phyloP scores from a whole-genome alignment of 257 asterid species.

The Salvia hispanica region DNA sequence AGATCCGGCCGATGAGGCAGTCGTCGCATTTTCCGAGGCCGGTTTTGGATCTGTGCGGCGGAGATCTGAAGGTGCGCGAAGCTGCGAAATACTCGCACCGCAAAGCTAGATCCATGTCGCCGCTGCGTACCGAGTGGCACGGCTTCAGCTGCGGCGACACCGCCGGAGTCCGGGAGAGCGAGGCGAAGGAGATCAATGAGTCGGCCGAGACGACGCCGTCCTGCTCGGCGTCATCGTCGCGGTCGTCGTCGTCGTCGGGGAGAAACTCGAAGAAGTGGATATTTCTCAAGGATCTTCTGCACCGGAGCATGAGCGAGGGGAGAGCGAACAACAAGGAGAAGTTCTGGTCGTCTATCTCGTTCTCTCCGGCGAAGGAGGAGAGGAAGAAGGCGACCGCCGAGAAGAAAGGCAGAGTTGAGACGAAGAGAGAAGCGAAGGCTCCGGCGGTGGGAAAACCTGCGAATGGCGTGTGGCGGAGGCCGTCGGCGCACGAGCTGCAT shows the following conservation, averaged over 20 bases:
- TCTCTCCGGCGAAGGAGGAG: slow-evolving; percentile 52
- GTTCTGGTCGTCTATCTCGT: slow-evolving; percentile 59
- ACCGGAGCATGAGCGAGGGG: slow-evolving; percentile 65
- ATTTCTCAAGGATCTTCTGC: slow-evolving; percentile 57
- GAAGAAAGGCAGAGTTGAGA: slow-evolving; percentile 34
- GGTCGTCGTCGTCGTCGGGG: slow-evolving; percentile 52
- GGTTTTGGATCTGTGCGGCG: slow-evolving; percentile 34
- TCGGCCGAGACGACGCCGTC: slow-evolving; percentile 61
- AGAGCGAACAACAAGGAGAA: slow-evolving; percentile 47
- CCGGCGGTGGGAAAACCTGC: slow-evolving; percentile 44
- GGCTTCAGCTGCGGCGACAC: slow-evolving; percentile 4
- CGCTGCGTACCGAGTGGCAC: slow-evolving; percentile 44
- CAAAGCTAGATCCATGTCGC: slow-evolving; percentile 68
- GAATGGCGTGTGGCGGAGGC: slow-evolving; percentile 55
- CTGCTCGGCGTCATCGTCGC: slow-evolving; percentile 59
- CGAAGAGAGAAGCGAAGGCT: slow-evolving; percentile 30
- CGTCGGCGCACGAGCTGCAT: slow-evolving; percentile 88
- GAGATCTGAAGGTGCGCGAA: slow-evolving; percentile 47
- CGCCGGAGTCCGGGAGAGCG: slow-evolving; percentile 8
- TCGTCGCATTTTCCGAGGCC: slow-evolving; percentile 50
- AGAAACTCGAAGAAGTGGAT: slow-evolving; percentile 69
- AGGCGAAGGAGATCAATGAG: slow-evolving; percentile 33
- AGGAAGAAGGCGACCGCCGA: slow-evolving; percentile 42
- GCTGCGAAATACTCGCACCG: slow-evolving; percentile 40
- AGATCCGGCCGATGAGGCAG: slow-evolving; percentile 61